phyloP scores from a whole-genome alignment of 257 asterid species.

The Nicotiana undulata region DNA sequence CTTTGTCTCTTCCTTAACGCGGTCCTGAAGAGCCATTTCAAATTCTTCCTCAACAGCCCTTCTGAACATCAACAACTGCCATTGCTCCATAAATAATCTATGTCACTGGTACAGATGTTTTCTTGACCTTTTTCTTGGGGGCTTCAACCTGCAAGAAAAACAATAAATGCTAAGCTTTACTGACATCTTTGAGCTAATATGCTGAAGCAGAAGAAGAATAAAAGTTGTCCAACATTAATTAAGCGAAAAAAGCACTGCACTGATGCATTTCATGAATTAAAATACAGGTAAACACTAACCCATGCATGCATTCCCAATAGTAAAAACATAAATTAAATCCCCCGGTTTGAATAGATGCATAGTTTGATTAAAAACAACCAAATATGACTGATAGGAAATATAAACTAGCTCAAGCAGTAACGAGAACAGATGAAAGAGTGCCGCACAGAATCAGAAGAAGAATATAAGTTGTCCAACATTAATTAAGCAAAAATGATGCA shows the following conservation, averaged over 20 bases:
- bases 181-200: not conserved
- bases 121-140: slow-evolving; percentile 84
- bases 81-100: slow-evolving; percentile 74
- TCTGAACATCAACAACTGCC: slow-evolving; percentile 58
- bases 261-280: not conserved
- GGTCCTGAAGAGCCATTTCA: slow-evolving; percentile 98
- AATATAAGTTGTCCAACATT: not conserved
- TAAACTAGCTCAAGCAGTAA: not conserved
- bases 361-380: not conserved
- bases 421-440: not conserved
- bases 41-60: slow-evolving; percentile 89
- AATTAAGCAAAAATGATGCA: not conserved
- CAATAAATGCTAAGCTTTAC: not conserved
- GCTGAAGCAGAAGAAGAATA: not conserved
- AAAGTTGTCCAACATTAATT: not conserved
- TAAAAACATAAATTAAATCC: not conserved
- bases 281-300: not conserved
- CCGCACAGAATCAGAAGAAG: no score
- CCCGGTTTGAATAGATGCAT: not conserved
- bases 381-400: not conserved
- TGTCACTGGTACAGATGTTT: slow-evolving; percentile 61
- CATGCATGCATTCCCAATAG: not conserved
- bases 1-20: slow-evolving; percentile 94
- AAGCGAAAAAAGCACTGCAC: not conserved
- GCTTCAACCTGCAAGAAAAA: slow-evolving; percentile 34